Evolutionary conservation across 345 rosid genomes (phyloP), one percentile per base, ranked within the genome.

Genomic region (Camelina neglecta): DNA sequence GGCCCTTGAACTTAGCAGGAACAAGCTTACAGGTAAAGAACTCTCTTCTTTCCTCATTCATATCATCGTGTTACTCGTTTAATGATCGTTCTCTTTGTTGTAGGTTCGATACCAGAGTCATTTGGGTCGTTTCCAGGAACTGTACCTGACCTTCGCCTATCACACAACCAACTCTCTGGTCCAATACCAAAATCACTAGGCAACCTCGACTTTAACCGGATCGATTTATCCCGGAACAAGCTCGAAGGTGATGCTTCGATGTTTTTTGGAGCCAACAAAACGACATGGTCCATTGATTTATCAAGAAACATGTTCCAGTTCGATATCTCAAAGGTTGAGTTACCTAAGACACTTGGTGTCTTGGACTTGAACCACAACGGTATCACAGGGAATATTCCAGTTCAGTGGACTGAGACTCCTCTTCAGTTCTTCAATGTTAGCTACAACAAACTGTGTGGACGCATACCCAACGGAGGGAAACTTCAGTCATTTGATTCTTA

Each of bases 341-440:
- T 90, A 36, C 73, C 84, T 7, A 73, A 53, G 12, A 75, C 75
- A 64, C 65, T 91, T 84, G 65, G 24, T n/a, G 12, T 20, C 11
- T 49, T 93, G 75, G 96, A 90, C 71, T 51, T 91, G 33, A 88
- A 81, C 50, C 96, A 93, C 31, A 91, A 93, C 80, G 86, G 81
- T 72, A 84, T 93, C 35, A 74, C 69, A 2, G 94, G 97, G 21
- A 77, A 80, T 42, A 73, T 93, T 33, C 96, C 97, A 6, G 51
- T 57, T 8, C 78, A 71, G 47, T 50, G 89, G 88, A 77, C 89
- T 2, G 65, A 63, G 7, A 2, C 51, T 53, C 66, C 75, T 49
- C 71, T 86, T 65, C 85, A 81, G 76, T 59, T 71, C 55, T 67
- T 91, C 11, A 87, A 93, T 61, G 84, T 91, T 67, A 91, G 98